Evolutionary conservation across 129 eudicot species (phyloP), one percentile per base, ranked within the genome.

Genomic region (Pittosporum tobira): DNA sequence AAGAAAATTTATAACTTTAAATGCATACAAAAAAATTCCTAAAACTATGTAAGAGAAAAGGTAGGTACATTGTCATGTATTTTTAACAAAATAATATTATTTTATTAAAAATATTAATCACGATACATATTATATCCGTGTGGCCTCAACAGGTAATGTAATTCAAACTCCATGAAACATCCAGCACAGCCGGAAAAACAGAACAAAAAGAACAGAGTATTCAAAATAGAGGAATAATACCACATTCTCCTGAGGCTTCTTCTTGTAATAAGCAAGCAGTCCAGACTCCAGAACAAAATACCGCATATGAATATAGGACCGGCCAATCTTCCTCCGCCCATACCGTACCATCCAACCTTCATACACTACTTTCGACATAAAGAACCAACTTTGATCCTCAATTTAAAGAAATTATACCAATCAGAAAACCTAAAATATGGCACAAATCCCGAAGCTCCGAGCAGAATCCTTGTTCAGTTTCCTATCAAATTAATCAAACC

Each of bases 301-400:
- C 28, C 99, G 73, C 99, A 87, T 93, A 53, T 93, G 99, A 62
- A 93, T 87, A 61, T 78, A 93, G 9, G 99, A 87, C 69, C 99
- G 72, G 49, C 99, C 99, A 46, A 93, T 84, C 73, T 84, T 93
- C 84, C 99, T 83, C 73, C 99, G 67, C 40, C 99, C 99, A 71
- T 83, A 87, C 56, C 99, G 71, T 25, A 93, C 99, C 96, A 93
- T 87, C 99, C 99, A 93, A 38, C 99, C 99, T 48, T 93, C 99
- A 64, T 93, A 87, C 9, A 93, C 94, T 48, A 84, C 96, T 76
- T 93, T 93, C 45, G 99, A 72, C 76, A 79, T 84, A 54, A 63
- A 50, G 6, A 11, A n/a, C 34, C 13, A 45, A 51, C 20, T 12
- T 23, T 28, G 50, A 51, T 59, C 69, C 67, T 50, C 76, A 55